These are phyloP conservation scores for Parachaetomium inaequale DNA, from an alignment of 495 filamentous ascomycete species.

Conservation along the genomic window DNA sequence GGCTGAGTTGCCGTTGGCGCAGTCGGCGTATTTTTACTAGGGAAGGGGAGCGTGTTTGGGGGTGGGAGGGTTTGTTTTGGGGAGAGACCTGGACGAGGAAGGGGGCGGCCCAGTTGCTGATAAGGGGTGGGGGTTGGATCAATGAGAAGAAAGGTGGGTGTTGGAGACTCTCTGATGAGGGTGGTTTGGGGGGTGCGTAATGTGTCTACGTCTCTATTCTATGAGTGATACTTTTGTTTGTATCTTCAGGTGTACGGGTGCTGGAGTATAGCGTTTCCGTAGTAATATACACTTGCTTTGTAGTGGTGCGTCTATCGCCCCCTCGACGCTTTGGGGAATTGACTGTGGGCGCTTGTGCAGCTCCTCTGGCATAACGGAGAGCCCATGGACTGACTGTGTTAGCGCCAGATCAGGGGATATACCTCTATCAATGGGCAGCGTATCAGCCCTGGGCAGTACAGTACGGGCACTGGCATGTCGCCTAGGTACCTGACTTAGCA, in stretches of 20 bases:
- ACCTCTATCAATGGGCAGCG: no score
- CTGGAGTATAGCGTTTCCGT: not conserved
- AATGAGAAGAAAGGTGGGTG: not conserved
- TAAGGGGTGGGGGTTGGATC: not conserved
- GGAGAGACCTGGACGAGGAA: no score
- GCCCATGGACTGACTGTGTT: no score
- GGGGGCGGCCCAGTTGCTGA: no score
- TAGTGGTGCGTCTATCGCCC: not conserved
- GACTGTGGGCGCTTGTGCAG: not conserved
- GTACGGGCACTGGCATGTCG: no score
- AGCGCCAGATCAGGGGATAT: no score
- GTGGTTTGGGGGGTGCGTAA: no score
- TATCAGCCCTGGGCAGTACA: no score
- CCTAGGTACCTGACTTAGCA: no score
- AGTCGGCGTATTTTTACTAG: constrained; percentile 80
- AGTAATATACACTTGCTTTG: not conserved
- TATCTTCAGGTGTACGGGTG: not conserved
- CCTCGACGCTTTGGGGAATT: not conserved
- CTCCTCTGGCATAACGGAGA: not conserved
- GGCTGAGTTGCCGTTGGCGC: constrained; percentile 69
- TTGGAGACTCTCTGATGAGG: no score
- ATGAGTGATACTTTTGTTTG: not conserved
- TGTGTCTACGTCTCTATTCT: not conserved
- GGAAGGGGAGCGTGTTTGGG: constrained; percentile 14
- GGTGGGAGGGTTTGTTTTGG: not conserved